Base-by-base conservation (phyloP, 805 yeast species). In the Kuraishia hungarica region DNA sequence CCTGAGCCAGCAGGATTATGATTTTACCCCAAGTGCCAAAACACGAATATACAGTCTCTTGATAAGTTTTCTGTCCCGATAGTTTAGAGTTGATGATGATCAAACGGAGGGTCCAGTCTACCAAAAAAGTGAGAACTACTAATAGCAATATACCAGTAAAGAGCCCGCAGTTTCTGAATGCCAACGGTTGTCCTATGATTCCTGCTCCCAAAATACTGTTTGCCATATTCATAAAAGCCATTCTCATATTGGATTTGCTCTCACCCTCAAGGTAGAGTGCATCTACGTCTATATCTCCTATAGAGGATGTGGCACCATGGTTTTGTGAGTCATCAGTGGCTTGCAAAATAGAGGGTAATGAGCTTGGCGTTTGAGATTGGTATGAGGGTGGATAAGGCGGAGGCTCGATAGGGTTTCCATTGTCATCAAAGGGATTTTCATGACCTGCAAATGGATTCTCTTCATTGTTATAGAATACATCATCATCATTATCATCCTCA, bases 141-240 rank as follows among this genome's bases (percentile, higher is more conserved):
- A 90, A 75, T 6, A 84, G 76, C 1, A 89, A 22, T 0, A 85
- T 64, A 2, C 96, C 96, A 0, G 93, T 90, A 0, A 84, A 56
- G 2, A 93, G 67, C 0, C 98, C 98, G 20, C 89, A 78, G 62
- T 91, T 89, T 51, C 79, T 75, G 63, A 92, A 82, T 0, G 97
- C 97, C 60, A 84, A 87, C 1, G 98, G 96, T 59, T 91, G 96
- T 1, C 97, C 97, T 35, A 93, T 89, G 54, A 93, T 89, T 7
- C 98, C 98, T 0, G 98, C 97, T 0, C 98, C 98, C 6, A 93
- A 75, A 58, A 93, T 93, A 20, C 96, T 86, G 69, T 92, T 92
- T 10, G 97, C 96, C 96, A 92, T 91, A 69, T 93, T 93, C 96
- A 92, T 88, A 64, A 92, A 91, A 4, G 97, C 97, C 89, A 87